These are phyloP conservation scores for Scytalidium lignicola DNA, from an alignment of 2,329 filamentous ascomycete genomes.

Conservation along the genomic window DNA sequence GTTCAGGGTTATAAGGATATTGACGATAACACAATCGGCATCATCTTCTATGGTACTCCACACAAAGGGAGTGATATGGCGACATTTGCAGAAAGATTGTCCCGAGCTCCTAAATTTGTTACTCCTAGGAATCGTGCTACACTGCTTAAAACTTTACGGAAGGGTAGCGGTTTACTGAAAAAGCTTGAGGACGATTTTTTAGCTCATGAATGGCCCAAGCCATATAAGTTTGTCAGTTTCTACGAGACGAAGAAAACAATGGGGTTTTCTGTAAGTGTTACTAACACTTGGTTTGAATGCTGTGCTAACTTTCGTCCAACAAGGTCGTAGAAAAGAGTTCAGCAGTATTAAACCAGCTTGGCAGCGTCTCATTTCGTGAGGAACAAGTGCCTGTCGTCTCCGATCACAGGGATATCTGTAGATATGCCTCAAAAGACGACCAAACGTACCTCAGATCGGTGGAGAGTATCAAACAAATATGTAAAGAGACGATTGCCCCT, in stretches of 20 bases:
- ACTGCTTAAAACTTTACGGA: conserved; percentile 7
- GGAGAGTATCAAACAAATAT: conserved; percentile 7
- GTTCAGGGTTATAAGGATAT: conserved; percentile 4
- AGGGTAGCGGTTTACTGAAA: conserved; percentile 2
- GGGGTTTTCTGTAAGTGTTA: neutral
- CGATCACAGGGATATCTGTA: conserved; percentile 12
- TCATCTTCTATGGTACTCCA: conserved; percentile 17
- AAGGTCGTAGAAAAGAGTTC: conserved; percentile 10
- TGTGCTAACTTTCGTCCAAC: neutral
- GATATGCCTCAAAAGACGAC: conserved; percentile 3
- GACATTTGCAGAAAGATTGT: conserved; percentile 6
- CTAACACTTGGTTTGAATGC: neutral
- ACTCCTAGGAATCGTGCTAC: conserved; percentile 6
- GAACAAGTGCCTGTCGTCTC: conserved; percentile 8
- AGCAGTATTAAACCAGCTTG: conserved; percentile 6
- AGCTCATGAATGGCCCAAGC: neutral
- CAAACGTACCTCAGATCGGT: conserved; percentile 9
- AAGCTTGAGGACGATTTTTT: conserved; percentile 6
- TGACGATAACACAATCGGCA: conserved; percentile 3
- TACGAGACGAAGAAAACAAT: conserved; percentile 12
- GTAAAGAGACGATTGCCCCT: neutral
- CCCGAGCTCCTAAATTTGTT: conserved; percentile 2
- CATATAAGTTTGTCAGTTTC: conserved; percentile 11
- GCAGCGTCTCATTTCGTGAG: conserved; percentile 5
- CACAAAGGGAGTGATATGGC: conserved; percentile 13